A percentile compares a stretch with the other conserved stretches of the same genome.
Conservation (phyloP, 2,329 filamentous ascomycete genomes). For the Annulohypoxylon truncatum region DNA sequence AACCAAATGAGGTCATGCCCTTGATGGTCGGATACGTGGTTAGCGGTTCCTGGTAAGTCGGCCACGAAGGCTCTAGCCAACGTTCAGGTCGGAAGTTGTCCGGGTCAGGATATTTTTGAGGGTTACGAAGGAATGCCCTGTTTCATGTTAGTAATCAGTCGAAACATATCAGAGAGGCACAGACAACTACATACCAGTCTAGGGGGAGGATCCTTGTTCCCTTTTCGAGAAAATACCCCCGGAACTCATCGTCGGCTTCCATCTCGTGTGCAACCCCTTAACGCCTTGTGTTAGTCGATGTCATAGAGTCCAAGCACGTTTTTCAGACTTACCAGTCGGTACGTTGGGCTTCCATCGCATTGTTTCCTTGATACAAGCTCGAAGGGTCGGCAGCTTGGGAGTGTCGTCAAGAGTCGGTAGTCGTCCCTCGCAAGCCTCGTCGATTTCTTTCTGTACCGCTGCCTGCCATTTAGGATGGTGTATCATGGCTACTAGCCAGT, state of each 20-base stretch:
- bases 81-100: conserved; percentile 64
- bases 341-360: conserved; percentile 62
- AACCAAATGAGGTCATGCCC: conserved; percentile 65
- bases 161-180: neutral
- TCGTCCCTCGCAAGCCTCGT: conserved; percentile 56
- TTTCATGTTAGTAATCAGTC: conserved; percentile 14
- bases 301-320: neutral
- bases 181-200: conserved; percentile 53
- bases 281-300: conserved; percentile 20
- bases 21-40: conserved; percentile 63
- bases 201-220: conserved; percentile 57
- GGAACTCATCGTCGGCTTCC: conserved; percentile 62
- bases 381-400: conserved; percentile 56
- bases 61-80: conserved; percentile 63
- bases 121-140: conserved; percentile 65
- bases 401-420: conserved; percentile 57
- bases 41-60: conserved; percentile 64
- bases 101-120: conserved; percentile 61
- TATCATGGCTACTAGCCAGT: conserved; percentile 58
- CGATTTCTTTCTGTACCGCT: conserved; percentile 58
- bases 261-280: conserved; percentile 62
- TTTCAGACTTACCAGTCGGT: conserved; percentile 49
- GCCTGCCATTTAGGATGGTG: conserved; percentile 61
- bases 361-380: conserved; percentile 60
- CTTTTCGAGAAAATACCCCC: conserved; percentile 62